phyloP scores from a whole-genome alignment of 2,329 filamentous ascomycete genomes.

The Trichoderma guizhouense region DNA sequence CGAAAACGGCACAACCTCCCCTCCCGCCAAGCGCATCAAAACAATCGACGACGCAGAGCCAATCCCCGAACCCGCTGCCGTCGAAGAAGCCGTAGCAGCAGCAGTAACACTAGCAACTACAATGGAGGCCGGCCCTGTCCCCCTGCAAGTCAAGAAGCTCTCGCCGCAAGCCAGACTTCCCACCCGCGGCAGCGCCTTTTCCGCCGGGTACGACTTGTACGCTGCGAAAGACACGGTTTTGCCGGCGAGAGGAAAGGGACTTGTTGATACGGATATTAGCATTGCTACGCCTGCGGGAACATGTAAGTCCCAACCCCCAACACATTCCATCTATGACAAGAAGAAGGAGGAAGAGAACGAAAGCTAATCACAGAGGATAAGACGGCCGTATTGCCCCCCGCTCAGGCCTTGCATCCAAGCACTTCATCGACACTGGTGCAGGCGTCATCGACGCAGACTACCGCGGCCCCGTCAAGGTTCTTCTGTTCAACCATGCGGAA shows the following conservation, averaged over 20 bases:
- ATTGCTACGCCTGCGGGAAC: constrained; percentile 89
- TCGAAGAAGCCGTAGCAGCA: neutral
- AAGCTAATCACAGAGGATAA: constrained; percentile 31
- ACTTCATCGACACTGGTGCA: constrained; percentile 94
- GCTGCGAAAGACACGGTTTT: constrained; percentile 70
- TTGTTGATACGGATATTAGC: constrained; percentile 87
- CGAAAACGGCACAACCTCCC: constrained; percentile 62
- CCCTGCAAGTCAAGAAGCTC: constrained; percentile 84
- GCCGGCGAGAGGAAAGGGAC: constrained; percentile 75
- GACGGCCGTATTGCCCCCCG: constrained; percentile 88
- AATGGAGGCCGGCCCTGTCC: constrained; percentile 45
- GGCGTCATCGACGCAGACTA: constrained; percentile 99
- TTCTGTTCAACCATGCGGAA: constrained; percentile 90
- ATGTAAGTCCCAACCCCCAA: constrained; percentile 54
- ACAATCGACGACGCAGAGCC: constrained; percentile 36
- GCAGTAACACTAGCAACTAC: neutral
- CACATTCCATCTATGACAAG: too few species aligned
- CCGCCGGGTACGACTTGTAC: constrained; percentile 94
- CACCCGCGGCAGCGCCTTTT: constrained; percentile 82
- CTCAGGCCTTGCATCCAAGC: constrained; percentile 86
- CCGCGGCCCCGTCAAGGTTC: constrained; percentile 86
- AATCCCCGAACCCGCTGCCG: neutral
- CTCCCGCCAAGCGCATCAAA: constrained; percentile 78
- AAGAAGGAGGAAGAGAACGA: neutral
- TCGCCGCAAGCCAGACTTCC: constrained; percentile 74